Evolutionary conservation across 202 grass and related monocot genomes (phyloP).

Genomic region (Alloteropsis angusta): DNA sequence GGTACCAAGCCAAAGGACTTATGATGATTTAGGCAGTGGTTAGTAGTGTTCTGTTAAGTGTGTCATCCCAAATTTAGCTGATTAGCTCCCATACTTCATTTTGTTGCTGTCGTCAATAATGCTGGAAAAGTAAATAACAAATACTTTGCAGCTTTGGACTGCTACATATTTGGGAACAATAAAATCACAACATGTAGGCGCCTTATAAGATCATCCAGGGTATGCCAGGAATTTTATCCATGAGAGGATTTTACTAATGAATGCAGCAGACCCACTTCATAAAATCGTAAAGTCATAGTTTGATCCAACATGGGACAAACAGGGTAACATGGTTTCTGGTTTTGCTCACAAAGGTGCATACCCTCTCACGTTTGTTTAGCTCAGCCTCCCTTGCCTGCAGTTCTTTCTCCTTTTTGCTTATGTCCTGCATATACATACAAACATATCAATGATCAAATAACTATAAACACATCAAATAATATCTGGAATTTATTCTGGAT

Average conservation of each 20-base stretch:
- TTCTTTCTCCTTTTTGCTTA: slow-evolving; percentile 74
- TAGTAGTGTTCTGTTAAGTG: not conserved
- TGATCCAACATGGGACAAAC: not conserved
- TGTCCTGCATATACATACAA: slow-evolving; percentile 34
- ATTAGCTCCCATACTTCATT: not conserved
- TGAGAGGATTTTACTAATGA: not conserved
- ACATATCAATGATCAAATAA: slow-evolving; percentile 22
- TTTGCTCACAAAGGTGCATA: slow-evolving; percentile 29
- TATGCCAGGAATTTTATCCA: not conserved
- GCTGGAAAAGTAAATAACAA: not conserved
- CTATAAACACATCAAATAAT: not conserved
- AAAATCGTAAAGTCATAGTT: not conserved
- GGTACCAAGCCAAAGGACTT: slow-evolving; percentile 1
- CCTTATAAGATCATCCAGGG: not conserved
- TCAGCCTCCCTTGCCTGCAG: slow-evolving; percentile 76
- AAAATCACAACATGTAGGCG: not conserved
- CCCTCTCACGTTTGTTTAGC: slow-evolving; percentile 80
- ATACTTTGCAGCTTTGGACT: not conserved
- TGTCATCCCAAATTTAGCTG: not conserved
- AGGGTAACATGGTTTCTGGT: not conserved
- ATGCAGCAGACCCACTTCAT: not conserved
- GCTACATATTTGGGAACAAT: slow-evolving; percentile 3
- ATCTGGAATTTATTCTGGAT: slow-evolving; percentile 8
- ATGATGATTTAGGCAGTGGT: not conserved
- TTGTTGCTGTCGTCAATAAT: not conserved